phyloP scores from a whole-genome alignment of 768 basidiomycete genomes.

The Russula sp. region DNA sequence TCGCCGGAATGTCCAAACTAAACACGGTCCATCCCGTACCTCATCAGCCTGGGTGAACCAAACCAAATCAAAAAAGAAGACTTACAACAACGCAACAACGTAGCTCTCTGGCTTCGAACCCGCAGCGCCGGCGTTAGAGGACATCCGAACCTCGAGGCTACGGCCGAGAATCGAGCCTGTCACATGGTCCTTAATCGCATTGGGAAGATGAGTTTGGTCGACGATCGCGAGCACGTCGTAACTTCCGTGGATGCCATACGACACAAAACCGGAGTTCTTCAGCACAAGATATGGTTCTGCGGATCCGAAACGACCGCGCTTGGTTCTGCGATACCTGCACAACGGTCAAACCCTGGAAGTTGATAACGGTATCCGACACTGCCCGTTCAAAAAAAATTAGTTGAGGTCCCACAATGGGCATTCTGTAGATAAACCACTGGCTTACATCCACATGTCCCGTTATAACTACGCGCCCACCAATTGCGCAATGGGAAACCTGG shows the following conservation, averaged over 20 bases:
- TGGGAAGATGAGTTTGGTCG: slow-evolving; percentile 77
- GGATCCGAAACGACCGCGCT: slow-evolving; percentile 79
- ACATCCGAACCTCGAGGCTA: slow-evolving; percentile 79
- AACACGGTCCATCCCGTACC: background rate
- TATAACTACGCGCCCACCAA: slow-evolving; percentile 81
- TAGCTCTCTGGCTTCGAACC: slow-evolving; percentile 47
- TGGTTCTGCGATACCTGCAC: slow-evolving; percentile 87
- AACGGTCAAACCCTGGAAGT: slow-evolving; percentile 76
- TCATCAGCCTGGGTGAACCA: background rate
- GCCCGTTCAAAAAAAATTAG: background rate
- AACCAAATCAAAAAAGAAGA: slow-evolving; percentile 20
- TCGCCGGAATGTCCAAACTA: slow-evolving; percentile 80
- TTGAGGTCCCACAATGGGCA: too few species aligned
- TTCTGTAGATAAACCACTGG: slow-evolving; percentile 16
- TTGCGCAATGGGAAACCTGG: slow-evolving; percentile 72
- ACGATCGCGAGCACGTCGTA: slow-evolving; percentile 73
- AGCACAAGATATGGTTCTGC: slow-evolving; percentile 77
- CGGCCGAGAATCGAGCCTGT: slow-evolving; percentile 64
- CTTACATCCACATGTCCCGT: slow-evolving; percentile 65
- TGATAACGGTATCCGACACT: slow-evolving; percentile 79
- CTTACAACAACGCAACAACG: slow-evolving; percentile 75
- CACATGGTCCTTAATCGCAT: slow-evolving; percentile 55
- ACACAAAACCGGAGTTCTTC: slow-evolving; percentile 75
- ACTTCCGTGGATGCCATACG: slow-evolving; percentile 74
- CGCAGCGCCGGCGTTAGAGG: slow-evolving; percentile 44